These are phyloP conservation scores for Heteromeles arbutifolia DNA, from an alignment of 306 rosid species.

Conservation along the genomic window DNA sequence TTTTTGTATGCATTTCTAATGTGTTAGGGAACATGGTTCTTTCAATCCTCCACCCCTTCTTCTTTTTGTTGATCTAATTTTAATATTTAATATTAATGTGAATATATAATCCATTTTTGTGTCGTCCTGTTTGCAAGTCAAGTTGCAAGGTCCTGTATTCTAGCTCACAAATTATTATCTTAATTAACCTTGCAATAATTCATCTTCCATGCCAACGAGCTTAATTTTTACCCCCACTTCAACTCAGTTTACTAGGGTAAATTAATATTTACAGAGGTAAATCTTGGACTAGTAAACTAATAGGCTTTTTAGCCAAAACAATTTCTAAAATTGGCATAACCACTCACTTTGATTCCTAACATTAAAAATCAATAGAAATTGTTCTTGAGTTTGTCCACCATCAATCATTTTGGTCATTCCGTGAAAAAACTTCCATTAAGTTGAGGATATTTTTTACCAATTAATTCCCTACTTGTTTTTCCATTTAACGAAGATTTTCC, in stretches of 20 bases:
- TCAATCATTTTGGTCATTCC: too few species aligned
- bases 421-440: too few species aligned
- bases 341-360: too few species aligned
- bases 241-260: not conserved
- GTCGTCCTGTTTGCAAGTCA: not conserved
- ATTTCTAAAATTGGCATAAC: too few species aligned
- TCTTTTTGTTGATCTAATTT: not conserved
- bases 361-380: too few species aligned
- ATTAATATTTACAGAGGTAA: too few species aligned
- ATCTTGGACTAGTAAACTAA: too few species aligned
- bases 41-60: not conserved
- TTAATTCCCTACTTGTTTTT: too few species aligned
- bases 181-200: not conserved
- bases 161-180: not conserved
- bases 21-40: slow-evolving; percentile 10
- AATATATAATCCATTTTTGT: not conserved
- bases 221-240: not conserved
- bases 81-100: not conserved
- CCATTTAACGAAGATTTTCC: too few species aligned
- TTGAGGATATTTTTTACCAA: too few species aligned
- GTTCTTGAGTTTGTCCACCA: too few species aligned
- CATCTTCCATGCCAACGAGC: not conserved
- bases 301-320: too few species aligned
- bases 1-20: not conserved
- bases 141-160: not conserved